phyloP scores from a whole-genome alignment of 1,284 basidiomycete species.

The Cerioporus squamosus region DNA sequence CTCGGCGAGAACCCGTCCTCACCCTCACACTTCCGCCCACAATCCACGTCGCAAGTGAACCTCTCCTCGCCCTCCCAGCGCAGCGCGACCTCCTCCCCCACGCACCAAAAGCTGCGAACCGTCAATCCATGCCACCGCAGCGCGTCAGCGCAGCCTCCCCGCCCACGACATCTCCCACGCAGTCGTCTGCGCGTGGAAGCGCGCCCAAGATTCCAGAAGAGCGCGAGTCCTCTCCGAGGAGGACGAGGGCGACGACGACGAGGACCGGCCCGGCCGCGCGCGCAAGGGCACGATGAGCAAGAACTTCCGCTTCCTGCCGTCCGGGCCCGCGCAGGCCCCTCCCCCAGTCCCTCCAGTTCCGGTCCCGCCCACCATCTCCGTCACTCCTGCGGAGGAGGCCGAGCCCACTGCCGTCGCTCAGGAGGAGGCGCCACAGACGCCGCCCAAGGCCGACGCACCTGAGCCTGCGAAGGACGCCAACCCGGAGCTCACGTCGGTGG shows the following conservation, averaged over 20 bases:
- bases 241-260: conserved; percentile 24
- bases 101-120: conserved; percentile 44
- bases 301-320: conserved; percentile 74
- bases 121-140: conserved; percentile 65
- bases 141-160: conserved; percentile 42
- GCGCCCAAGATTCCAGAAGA: conserved; percentile 50
- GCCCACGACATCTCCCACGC: conserved; percentile 47
- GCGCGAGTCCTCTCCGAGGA: conserved; percentile 40
- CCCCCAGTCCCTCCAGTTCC: conserved; percentile 25
- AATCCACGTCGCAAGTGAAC: conserved; percentile 80
- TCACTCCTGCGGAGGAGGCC: conserved; percentile 3
- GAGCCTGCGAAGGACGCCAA: conserved; percentile 15
- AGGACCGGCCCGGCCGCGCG: conserved; percentile 26
- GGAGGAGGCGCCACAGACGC: conserved; percentile 9
- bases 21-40: conserved; percentile 57
- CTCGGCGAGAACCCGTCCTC: conserved; percentile 67
- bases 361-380: conserved; percentile 15
- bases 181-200: conserved; percentile 30
- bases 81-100: conserved; percentile 41
- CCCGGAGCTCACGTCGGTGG: conserved; percentile 34
- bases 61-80: conserved; percentile 44
- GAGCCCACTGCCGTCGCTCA: background rate
- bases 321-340: conserved; percentile 31
- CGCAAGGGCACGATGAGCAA: conserved; percentile 75
- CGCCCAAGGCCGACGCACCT: conserved; percentile 12